phyloP scores from a whole-genome alignment of 139 green algal species.

The Edaphochlamys debaryana region DNA sequence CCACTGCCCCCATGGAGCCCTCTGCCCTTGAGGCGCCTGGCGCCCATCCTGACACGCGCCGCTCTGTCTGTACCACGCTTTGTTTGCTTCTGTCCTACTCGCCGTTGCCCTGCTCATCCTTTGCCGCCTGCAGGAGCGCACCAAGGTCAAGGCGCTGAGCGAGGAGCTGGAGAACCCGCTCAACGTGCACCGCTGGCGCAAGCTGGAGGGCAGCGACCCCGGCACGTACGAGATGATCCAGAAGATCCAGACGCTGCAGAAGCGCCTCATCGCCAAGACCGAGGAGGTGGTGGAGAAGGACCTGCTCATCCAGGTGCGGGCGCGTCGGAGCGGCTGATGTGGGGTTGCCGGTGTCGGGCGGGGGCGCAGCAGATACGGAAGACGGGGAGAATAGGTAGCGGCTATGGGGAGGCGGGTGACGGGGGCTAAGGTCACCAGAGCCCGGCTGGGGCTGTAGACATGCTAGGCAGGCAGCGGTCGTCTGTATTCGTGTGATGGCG shows the following conservation, averaged over 20 bases:
- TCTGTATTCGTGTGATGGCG: too few relatives aligned
- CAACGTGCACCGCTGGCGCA: conserved; percentile 94
- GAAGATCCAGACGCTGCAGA: conserved; percentile 95
- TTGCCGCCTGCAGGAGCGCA: conserved; percentile 60
- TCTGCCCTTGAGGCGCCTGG: too few relatives aligned
- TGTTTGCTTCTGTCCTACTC: background rate
- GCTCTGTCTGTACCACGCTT: background rate
- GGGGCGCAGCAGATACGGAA: background rate
- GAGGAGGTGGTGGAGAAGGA: conserved; percentile 94
- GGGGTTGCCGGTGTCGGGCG: background rate
- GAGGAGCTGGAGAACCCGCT: conserved; percentile 96
- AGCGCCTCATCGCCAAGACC: conserved; percentile 90
- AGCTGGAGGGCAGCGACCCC: conserved; percentile 93
- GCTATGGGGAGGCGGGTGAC: too few relatives aligned
- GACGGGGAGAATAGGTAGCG: background rate
- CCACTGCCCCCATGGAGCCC: too few relatives aligned
- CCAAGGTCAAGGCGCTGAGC: conserved; percentile 84
- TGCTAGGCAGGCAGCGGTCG: too few relatives aligned
- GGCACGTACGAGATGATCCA: conserved; percentile 94
- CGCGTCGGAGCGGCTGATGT: background rate
- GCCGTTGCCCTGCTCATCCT: too few relatives aligned
- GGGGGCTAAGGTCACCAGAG: too few relatives aligned
- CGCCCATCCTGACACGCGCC: too few relatives aligned
- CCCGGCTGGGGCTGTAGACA: too few relatives aligned
- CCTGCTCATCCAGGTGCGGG: conserved; percentile 76